Base-by-base conservation (phyloP, 208 protist genomes). In the Strigomonas culicis region DNA sequence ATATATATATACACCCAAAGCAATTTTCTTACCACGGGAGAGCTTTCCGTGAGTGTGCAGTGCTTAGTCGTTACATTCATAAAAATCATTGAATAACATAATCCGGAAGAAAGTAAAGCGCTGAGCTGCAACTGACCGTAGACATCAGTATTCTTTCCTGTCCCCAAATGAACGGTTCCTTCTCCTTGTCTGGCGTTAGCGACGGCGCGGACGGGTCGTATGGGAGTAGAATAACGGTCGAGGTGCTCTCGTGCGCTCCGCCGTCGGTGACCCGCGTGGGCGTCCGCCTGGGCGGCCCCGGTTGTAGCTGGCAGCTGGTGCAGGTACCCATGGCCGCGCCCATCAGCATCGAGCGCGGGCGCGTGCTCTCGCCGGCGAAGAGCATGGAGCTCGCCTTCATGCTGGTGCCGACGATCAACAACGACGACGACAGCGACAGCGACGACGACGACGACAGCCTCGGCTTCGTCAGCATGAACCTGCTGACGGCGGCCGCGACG, bases 251-350 rank as follows among this genome's bases (percentile, higher is more conserved):
- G 30, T 79, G 73, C 58, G 63, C 55, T 8, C 71, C 74, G 1
- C 13, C 49, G 2, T 50, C 57, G 2, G 49, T 56, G n/a, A 31
- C 62, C 8, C 65, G 59, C 11, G 22, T 90, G 0, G 72, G 63
- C 28, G 70, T 84, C 34, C 79, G 84, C 4, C 79, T 90, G 7
- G 84, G 84, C 44, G 84, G 84, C 10, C 72, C 84, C 10, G 69
- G 76, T 28, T 55, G 77, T 44, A 58, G 46, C 21, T 90, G 84
- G 84, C 66, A 72, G 25, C 67, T 62, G 41, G 46, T 85, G 0
- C 19, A 60, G 10, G 68, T 90, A 7, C 84, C 84, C 11, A 86
- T 83, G 74, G 15, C 1, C 21, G 53, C 57, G 32, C 71, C 79
- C 1, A 30, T 80, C 8, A 70, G 66, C 13, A 52, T 90, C 1